Evolutionary conservation across 805 yeast genomes (phyloP).

Genomic region (Blastobotrys robertii): DNA sequence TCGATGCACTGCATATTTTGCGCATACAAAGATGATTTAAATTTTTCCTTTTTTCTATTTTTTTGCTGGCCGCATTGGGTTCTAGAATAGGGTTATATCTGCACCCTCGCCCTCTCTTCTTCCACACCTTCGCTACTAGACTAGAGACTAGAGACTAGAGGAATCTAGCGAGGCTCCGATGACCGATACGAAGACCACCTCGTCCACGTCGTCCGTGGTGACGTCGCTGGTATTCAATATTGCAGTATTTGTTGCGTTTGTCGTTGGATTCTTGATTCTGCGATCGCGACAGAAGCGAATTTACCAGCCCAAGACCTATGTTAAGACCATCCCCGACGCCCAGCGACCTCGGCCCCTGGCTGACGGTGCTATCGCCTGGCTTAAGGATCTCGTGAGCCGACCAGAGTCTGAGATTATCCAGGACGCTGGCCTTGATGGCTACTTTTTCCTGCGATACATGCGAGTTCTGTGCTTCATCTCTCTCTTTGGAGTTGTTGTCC

Average conservation of each 20-base stretch:
- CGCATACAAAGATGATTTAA: too few relatives aligned
- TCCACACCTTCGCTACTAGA: background rate
- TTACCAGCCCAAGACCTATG: slow-evolving; percentile 73
- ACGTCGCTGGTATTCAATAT: slow-evolving; percentile 64
- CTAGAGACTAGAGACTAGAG: background rate
- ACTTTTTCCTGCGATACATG: slow-evolving; percentile 75
- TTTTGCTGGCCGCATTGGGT: background rate
- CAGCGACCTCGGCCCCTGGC: slow-evolving; percentile 63
- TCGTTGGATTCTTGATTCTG: slow-evolving; percentile 51
- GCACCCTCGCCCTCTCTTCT: background rate
- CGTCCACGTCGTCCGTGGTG: slow-evolving; percentile 68
- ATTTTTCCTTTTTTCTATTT: background rate
- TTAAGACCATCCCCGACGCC: slow-evolving; percentile 38
- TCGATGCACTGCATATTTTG: too few relatives aligned
- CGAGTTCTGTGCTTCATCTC: slow-evolving; percentile 44
- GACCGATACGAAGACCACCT: slow-evolving; percentile 5
- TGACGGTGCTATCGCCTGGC: slow-evolving; percentile 60
- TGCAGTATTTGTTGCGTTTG: slow-evolving; percentile 51
- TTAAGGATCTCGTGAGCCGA: slow-evolving; percentile 49
- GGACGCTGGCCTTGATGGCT: slow-evolving; percentile 92
- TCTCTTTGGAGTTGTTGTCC: slow-evolving; percentile 43
- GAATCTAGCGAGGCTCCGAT: background rate
- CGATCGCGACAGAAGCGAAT: slow-evolving; percentile 61
- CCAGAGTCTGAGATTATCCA: slow-evolving; percentile 68
- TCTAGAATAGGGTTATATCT: background rate